Conservation (phyloP, 352 stramenopile species). For the Phytophthora agathidicida region DNA sequence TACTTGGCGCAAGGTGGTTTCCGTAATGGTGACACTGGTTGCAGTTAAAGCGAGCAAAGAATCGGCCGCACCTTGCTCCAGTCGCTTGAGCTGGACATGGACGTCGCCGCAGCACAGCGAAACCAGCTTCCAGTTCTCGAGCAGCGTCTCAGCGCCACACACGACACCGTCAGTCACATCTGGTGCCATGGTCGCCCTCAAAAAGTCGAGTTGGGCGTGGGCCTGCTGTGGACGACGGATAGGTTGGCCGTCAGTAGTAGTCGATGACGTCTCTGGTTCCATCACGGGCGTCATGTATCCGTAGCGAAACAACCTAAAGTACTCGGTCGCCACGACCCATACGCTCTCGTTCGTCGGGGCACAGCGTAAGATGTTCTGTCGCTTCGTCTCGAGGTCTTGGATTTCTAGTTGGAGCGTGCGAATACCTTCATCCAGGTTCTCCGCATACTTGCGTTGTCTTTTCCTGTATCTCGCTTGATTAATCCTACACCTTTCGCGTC, state of each 20-base stretch:
- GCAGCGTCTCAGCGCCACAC: constrained; percentile 6
- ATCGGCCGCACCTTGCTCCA: background rate
- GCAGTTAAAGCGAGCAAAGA: constrained; percentile 5
- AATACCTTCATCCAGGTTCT: constrained; percentile 4
- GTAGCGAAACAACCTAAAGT: constrained; percentile 21
- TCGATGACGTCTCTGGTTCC: background rate
- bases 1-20: constrained; percentile 7
- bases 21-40: constrained; percentile 12
- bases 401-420: constrained; percentile 7
- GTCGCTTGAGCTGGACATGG: constrained; percentile 9
- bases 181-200: constrained; percentile 6
- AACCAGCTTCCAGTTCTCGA: constrained; percentile 20
- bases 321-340: constrained; percentile 26
- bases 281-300: constrained; percentile 13
- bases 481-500: constrained; percentile 20
- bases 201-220: constrained; percentile 19
- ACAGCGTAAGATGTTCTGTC: background rate
- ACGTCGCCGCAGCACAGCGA: constrained; percentile 6
- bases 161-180: constrained; percentile 18
- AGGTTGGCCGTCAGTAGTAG: background rate
- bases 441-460: constrained; percentile 5
- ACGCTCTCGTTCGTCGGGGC: constrained; percentile 12
- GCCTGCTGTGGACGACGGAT: background rate
- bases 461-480: constrained; percentile 25
- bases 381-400: constrained; percentile 9